Percentiles rank a stretch among this genome's conserved stretches.
Conservation (phyloP, 2,329 filamentous ascomycete genomes). For the Calonectria honghensis region DNA sequence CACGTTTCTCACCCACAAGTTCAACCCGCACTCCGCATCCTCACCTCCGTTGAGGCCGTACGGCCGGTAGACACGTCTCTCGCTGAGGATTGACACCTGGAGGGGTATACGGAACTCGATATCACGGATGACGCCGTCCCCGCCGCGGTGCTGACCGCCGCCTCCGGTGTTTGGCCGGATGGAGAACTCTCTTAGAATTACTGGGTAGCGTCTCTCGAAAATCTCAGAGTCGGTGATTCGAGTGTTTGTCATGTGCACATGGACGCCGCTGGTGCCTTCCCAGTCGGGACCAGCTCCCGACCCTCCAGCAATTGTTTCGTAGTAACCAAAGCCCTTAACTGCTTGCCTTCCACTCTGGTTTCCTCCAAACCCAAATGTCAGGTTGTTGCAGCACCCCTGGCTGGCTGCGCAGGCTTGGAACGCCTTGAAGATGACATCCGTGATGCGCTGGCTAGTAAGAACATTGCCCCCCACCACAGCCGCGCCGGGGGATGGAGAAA, state of each 20-base stretch:
- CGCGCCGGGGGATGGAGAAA: constrained; percentile 84
- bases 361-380: constrained; percentile 85
- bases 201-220: constrained; percentile 76
- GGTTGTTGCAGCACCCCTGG: constrained; percentile 88
- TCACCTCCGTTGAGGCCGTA: constrained; percentile 86
- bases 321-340: constrained; percentile 66
- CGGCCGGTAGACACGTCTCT: constrained; percentile 83
- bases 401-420: constrained; percentile 87
- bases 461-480: constrained; percentile 91
- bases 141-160: constrained; percentile 79
- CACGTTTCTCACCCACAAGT: constrained; percentile 89
- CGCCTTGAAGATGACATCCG: constrained; percentile 75
- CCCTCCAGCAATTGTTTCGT: constrained; percentile 79
- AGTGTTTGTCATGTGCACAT: constrained; percentile 83
- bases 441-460: constrained; percentile 66
- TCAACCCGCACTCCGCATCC: constrained; percentile 85
- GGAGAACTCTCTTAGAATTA: constrained; percentile 82
- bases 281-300: constrained; percentile 79
- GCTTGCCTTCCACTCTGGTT: constrained; percentile 62
- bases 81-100: constrained; percentile 85
- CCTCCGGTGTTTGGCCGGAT: constrained; percentile 79
- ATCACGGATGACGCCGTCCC: constrained; percentile 84
- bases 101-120: constrained; percentile 88
- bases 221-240: constrained; percentile 77
- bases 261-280: constrained; percentile 66